These are phyloP conservation scores for Psidium friedrichsthalianum DNA, from an alignment of 345 rosid genomes.

Conservation along the genomic window DNA sequence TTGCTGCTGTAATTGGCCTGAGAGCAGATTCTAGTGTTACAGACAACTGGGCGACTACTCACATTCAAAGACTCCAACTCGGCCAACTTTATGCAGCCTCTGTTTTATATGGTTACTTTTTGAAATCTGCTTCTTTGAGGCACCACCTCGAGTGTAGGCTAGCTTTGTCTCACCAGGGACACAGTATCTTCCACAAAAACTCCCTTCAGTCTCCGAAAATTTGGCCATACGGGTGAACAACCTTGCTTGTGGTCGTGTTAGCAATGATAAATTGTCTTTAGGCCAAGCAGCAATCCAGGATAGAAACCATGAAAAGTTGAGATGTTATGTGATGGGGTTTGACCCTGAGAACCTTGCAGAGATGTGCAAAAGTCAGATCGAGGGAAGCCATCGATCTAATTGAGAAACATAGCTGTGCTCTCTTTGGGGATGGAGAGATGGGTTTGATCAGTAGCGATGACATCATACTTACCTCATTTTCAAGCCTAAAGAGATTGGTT, in stretches of 20 bases:
- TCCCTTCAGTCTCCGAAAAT: constrained; percentile 24
- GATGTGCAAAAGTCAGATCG: constrained; percentile 60
- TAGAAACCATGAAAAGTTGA: constrained; percentile 24
- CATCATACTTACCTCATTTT: constrained; percentile 60
- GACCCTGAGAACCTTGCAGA: constrained; percentile 55
- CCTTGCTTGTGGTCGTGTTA: constrained; percentile 28
- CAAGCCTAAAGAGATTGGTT: constrained; percentile 78
- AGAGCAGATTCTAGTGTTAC: constrained; percentile 63
- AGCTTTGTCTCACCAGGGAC: constrained; percentile 9
- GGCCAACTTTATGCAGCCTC: constrained; percentile 53
- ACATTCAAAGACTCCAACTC: constrained; percentile 41
- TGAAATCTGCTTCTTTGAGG: constrained; percentile 71
- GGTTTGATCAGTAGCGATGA: constrained; percentile 23
- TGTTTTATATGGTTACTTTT: constrained; percentile 71
- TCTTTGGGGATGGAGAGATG: constrained; percentile 42
- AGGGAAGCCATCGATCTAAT: constrained; percentile 58
- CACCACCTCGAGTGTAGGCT: constrained; percentile 50
- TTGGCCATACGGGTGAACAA: constrained; percentile 17
- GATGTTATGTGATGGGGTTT: constrained; percentile 52
- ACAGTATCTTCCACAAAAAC: constrained; percentile 8
- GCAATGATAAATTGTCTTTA: constrained; percentile 5
- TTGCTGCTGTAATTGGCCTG: constrained; percentile 60
- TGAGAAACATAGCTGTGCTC: constrained; percentile 65
- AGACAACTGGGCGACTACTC: constrained; percentile 78
- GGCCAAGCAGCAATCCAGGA: constrained; percentile 15